Percentiles rank a stretch among this genome's conserved stretches.
These are phyloP conservation scores for Alliaria petiolata DNA, from an alignment of 345 rosid genomes.

Conservation along the genomic window DNA sequence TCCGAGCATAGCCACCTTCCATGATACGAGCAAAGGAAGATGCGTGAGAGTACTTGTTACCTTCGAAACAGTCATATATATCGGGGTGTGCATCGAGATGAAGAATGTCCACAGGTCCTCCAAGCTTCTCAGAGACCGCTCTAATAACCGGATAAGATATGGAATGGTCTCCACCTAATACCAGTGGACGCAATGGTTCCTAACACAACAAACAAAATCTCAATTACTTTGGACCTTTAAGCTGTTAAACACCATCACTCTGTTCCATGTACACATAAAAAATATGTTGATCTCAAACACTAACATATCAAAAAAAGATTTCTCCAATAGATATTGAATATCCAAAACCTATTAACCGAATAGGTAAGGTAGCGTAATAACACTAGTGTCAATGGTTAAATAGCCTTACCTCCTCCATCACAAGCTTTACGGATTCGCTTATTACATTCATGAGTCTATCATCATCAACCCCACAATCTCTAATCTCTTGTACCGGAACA, in stretches of 20 bases:
- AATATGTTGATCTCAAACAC: neutral
- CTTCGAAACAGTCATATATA: conserved; percentile 83
- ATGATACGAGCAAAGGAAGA: conserved; percentile 97
- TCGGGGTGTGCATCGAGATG: conserved; percentile 99
- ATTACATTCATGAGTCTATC: conserved; percentile 89
- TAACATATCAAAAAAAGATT: too few species aligned
- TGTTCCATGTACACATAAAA: neutral
- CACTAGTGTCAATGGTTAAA: neutral
- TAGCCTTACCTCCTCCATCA: conserved; percentile 79
- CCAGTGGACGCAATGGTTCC: conserved; percentile 85
- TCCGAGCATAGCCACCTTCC: conserved; percentile 95
- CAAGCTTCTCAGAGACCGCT: conserved; percentile 94
- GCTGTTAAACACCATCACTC: too few species aligned
- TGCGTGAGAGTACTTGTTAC: conserved; percentile 92
- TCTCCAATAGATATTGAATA: neutral
- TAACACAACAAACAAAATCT: conserved; percentile 17
- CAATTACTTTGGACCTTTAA: neutral
- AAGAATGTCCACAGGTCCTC: conserved; percentile 93
- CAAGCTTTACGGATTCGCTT: conserved; percentile 79
- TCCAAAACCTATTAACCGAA: neutral
- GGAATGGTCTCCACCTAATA: conserved; percentile 97
- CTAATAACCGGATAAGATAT: conserved; percentile 89
- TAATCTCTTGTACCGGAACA: conserved; percentile 94
- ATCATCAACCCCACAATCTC: conserved; percentile 95
- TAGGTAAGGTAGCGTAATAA: neutral